Evolutionary conservation across 2,329 filamentous ascomycete genomes (phyloP).

Genomic region (Zarea fungicola): DNA sequence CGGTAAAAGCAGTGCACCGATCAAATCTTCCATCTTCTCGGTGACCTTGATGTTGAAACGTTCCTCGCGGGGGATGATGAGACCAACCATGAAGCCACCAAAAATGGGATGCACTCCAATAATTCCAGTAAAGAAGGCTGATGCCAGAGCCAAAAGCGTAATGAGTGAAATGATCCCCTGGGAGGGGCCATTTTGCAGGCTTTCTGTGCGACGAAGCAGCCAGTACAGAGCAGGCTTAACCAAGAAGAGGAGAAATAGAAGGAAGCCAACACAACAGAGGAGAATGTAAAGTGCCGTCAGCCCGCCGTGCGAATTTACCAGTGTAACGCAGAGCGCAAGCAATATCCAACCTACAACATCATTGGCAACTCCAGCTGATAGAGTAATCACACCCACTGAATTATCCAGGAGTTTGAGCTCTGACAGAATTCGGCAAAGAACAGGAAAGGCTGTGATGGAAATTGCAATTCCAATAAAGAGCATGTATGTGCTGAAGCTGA

Average conservation of each 20-base stretch:
- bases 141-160: conserved; percentile 69
- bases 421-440: conserved; percentile 87
- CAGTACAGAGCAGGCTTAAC: conserved; percentile 72
- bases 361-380: conserved; percentile 89
- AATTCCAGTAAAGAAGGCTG: conserved; percentile 80
- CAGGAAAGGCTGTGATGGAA: conserved; percentile 87
- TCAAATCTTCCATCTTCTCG: conserved; percentile 90
- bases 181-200: conserved; percentile 80
- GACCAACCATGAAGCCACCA: conserved; percentile 80
- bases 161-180: conserved; percentile 81
- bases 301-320: conserved; percentile 82
- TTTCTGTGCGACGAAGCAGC: conserved; percentile 67
- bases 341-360: conserved; percentile 79
- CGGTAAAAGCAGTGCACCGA: conserved; percentile 76
- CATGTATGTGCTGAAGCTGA: conserved; percentile 51
- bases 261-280: conserved; percentile 68
- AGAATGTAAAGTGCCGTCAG: conserved; percentile 81
- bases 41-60: conserved; percentile 88
- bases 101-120: conserved; percentile 96
- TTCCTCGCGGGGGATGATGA: conserved; percentile 86
- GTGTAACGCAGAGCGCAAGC: conserved; percentile 83
- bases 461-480: conserved; percentile 88
- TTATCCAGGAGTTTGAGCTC: conserved; percentile 82
- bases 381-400: conserved; percentile 78
- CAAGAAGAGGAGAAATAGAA: conserved; percentile 66